Evolutionary conservation across 345 rosid genomes (phyloP).

Genomic region (Physaria fendleri): DNA sequence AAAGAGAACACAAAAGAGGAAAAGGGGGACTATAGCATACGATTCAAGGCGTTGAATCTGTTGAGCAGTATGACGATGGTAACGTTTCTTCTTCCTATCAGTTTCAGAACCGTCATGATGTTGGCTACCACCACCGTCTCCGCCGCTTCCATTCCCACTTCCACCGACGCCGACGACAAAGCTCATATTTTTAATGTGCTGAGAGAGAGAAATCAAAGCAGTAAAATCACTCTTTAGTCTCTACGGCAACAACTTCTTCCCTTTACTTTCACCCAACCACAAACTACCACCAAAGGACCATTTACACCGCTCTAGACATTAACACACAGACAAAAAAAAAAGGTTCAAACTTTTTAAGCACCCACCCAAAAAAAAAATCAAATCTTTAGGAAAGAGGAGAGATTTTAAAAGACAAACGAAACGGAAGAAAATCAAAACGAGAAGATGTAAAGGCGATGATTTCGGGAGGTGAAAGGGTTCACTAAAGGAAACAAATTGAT

Average conservation of each 20-base stretch:
- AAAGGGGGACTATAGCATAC: constrained; percentile 27
- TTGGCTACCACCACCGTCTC: constrained; percentile 68
- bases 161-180: constrained; percentile 45
- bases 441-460: constrained; percentile 25
- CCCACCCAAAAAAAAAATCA: neutral
- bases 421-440: constrained; percentile 30
- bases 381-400: neutral
- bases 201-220: neutral
- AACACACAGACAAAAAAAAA: constrained; percentile 14
- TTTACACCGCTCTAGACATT: constrained; percentile 30
- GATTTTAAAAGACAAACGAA: constrained; percentile 4
- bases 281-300: constrained; percentile 25
- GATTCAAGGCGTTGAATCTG: constrained; percentile 96
- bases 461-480: constrained; percentile 22
- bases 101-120: constrained; percentile 56
- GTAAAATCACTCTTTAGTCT: constrained; percentile 4
- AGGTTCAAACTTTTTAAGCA: constrained; percentile 5
- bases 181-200: constrained; percentile 6
- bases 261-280: constrained; percentile 28
- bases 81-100: constrained; percentile 73
- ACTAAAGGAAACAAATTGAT: constrained; percentile 20
- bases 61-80: constrained; percentile 92
- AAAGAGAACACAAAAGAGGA: neutral
- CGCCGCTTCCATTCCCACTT: constrained; percentile 53
- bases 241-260: neutral